A percentile compares a stretch with the other conserved stretches of the same genome.
Evolutionary conservation across 129 eudicot species (phyloP).

Genomic region (Flaveria ramosissima): DNA sequence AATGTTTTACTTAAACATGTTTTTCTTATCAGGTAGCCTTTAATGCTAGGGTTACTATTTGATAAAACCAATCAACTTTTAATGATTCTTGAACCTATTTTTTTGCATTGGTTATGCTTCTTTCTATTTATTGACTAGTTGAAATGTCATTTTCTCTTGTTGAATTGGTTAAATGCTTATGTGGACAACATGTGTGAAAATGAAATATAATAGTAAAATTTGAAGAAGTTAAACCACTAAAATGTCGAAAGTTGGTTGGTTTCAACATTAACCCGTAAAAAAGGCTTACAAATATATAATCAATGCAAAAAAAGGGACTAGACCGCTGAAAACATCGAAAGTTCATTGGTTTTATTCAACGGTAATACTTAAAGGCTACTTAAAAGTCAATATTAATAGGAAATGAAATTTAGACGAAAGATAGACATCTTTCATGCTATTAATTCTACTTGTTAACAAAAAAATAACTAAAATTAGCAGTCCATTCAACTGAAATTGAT

Average conservation of each 20-base stretch:
- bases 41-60: background rate
- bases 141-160: background rate
- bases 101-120: background rate
- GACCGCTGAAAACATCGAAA: background rate
- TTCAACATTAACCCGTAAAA: background rate
- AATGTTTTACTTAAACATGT: background rate
- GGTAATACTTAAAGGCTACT: background rate
- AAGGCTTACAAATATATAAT: background rate
- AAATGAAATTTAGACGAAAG: background rate
- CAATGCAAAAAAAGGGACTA: background rate
- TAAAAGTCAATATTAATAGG: background rate
- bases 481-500: background rate
- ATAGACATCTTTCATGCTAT: background rate
- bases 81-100: background rate
- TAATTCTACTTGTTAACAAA: background rate
- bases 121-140: background rate
- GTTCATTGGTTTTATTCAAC: background rate
- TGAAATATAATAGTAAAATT: background rate
- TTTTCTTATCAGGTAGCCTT: background rate
- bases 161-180: background rate
- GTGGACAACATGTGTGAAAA: background rate
- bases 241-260: background rate
- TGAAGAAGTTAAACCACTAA: background rate
- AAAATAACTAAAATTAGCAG: background rate
- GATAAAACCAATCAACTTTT: background rate